phyloP scores from a whole-genome alignment of 257 asterid genomes.

The Solanum rostratum region DNA sequence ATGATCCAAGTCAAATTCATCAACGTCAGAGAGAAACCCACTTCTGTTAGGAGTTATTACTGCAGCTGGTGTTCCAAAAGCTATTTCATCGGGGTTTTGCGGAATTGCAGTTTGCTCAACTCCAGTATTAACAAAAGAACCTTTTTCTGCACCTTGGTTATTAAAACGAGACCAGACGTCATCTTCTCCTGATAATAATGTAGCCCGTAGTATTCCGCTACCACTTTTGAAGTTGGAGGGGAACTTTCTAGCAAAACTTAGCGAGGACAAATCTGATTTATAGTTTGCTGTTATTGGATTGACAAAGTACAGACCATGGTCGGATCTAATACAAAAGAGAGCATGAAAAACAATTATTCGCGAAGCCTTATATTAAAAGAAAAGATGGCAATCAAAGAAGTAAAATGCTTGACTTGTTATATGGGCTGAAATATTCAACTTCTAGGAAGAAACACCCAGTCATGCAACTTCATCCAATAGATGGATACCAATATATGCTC shows the following conservation, averaged over 20 bases:
- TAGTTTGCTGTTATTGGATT: neutral
- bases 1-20: conserved; percentile 57
- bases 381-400: neutral
- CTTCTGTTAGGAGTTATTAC: conserved; percentile 42
- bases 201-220: conserved; percentile 3
- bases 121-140: neutral
- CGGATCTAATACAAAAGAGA: neutral
- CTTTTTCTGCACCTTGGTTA: neutral
- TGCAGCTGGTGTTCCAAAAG: conserved; percentile 49
- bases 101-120: conserved; percentile 26
- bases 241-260: neutral
- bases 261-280: neutral
- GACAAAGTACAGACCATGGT: neutral
- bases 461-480: neutral
- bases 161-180: conserved; percentile 17
- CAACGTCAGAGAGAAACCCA: conserved; percentile 47
- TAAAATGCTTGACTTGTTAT: neutral
- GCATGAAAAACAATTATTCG: neutral
- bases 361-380: neutral
- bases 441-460: neutral
- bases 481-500: neutral
- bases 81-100: conserved; percentile 36
- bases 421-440: neutral
- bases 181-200: conserved; percentile 45
- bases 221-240: neutral